Evolutionary conservation across 2,329 filamentous ascomycete species (phyloP).

Genomic region (Calonectria multiphialidica): DNA sequence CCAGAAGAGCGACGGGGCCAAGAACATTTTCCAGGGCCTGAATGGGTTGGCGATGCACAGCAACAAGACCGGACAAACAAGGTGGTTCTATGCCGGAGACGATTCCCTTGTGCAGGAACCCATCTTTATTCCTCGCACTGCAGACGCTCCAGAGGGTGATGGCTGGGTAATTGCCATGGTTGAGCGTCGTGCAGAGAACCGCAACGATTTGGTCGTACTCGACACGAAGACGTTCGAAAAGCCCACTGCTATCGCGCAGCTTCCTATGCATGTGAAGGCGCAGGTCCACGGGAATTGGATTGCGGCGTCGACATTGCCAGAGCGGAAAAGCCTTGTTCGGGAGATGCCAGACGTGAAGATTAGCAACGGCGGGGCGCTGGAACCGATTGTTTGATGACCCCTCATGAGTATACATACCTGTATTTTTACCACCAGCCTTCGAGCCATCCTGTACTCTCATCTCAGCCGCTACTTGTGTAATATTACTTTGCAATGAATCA

Average conservation of each 20-base stretch:
- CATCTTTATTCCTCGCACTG: constrained; percentile 20
- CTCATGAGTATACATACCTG: not conserved
- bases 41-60: constrained; percentile 24
- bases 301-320: not conserved
- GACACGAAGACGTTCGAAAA: constrained; percentile 22
- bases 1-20: not conserved
- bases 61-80: constrained; percentile 5
- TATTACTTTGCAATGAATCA: not conserved
- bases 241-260: constrained; percentile 22
- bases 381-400: not conserved
- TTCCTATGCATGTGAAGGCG: constrained; percentile 25
- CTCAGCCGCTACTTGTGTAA: not conserved
- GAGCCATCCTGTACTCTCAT: not conserved
- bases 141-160: constrained; percentile 19
- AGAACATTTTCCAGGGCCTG: constrained; percentile 19
- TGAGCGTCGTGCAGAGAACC: constrained; percentile 1
- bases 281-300: constrained; percentile 31
- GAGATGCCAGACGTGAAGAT: constrained; percentile 1
- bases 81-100: constrained; percentile 24
- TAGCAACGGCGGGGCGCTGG: not conserved
- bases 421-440: not conserved
- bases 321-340: constrained; percentile 2
- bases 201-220: constrained; percentile 24
- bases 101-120: constrained; percentile 23
- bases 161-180: constrained; percentile 23